phyloP scores from a whole-genome alignment of 225 moss, liverwort and hornwort genomes.

The Bryum argenteum region DNA sequence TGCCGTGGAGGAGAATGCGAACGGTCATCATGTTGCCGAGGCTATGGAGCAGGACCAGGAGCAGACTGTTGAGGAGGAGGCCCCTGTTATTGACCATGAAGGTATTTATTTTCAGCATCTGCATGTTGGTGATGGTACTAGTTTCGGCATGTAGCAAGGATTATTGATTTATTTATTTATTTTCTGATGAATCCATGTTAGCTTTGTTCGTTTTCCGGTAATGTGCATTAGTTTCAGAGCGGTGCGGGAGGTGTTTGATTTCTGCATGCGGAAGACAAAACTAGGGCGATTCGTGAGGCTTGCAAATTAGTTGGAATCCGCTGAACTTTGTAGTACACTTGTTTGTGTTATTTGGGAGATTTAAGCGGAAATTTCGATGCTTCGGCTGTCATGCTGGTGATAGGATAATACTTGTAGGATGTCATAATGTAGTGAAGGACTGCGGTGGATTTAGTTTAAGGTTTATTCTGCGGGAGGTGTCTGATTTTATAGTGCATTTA shows the following conservation, averaged over 20 bases:
- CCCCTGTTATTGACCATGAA: conserved; percentile 52
- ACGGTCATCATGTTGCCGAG: conserved; percentile 54
- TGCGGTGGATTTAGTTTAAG: too few species aligned
- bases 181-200: too few species aligned
- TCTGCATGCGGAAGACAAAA: too few species aligned
- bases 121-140: too few species aligned
- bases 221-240: background rate
- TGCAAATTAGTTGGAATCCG: background rate
- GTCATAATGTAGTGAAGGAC: background rate
- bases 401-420: background rate
- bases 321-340: background rate
- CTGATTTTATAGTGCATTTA: background rate
- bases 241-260: too few species aligned
- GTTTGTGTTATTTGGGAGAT: too few species aligned
- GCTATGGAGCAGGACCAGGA: conserved; percentile 23
- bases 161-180: background rate
- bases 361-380: background rate
- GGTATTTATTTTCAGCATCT: conserved; percentile 13
- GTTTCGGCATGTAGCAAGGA: background rate
- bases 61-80: conserved; percentile 33
- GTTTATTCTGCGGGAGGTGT: background rate
- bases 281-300: too few species aligned
- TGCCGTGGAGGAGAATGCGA: conserved; percentile 51
- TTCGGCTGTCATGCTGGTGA: background rate
- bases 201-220: background rate